Conservation (phyloP, 148 eudicot species). For the Talinum fruticosum region DNA sequence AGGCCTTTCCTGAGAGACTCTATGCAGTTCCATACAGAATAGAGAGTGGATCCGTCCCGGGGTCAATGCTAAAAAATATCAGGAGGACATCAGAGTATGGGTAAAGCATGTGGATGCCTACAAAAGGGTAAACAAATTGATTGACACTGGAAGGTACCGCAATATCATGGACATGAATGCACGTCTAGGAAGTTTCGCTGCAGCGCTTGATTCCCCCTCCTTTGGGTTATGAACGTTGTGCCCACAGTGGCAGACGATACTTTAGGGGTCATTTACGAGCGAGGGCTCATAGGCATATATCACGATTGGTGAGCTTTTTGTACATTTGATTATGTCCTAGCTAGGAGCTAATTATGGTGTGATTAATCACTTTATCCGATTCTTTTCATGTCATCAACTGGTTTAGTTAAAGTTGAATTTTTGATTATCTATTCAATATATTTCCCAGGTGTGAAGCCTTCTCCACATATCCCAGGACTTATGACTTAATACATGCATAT, state of each 20-base stretch:
- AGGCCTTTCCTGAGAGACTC: slow-evolving; percentile 46
- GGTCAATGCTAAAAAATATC: slow-evolving; percentile 32
- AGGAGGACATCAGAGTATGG: slow-evolving; percentile 45
- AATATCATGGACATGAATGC: slow-evolving; percentile 62
- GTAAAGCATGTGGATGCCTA: slow-evolving; percentile 41
- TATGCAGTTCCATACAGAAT: slow-evolving; percentile 41
- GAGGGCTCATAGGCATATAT: slow-evolving; percentile 54
- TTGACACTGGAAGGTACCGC: slow-evolving; percentile 52
- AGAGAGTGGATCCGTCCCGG: slow-evolving; percentile 40
- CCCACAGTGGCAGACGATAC: slow-evolving; percentile 48
- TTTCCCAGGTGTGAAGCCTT: slow-evolving; percentile 53
- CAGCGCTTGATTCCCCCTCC: slow-evolving; percentile 43
- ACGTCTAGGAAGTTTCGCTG: slow-evolving; percentile 51
- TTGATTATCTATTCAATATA: too few relatives aligned
- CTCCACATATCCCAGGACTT: slow-evolving; percentile 55
- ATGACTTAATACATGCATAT: slow-evolving; percentile 47
- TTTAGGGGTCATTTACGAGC: slow-evolving; percentile 47
- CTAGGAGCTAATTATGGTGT: background rate
- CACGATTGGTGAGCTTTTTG: slow-evolving; percentile 46
- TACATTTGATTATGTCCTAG: background rate
- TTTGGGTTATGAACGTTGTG: slow-evolving; percentile 60
- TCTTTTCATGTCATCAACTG: background rate
- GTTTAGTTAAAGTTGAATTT: background rate
- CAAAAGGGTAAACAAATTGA: slow-evolving; percentile 43
- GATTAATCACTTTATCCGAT: too few relatives aligned